Percentiles rank a stretch among this genome's conserved stretches.
These are phyloP conservation scores for Martiniozyma asiatica DNA, from an alignment of 1,139 yeast species.

Conservation along the genomic window DNA sequence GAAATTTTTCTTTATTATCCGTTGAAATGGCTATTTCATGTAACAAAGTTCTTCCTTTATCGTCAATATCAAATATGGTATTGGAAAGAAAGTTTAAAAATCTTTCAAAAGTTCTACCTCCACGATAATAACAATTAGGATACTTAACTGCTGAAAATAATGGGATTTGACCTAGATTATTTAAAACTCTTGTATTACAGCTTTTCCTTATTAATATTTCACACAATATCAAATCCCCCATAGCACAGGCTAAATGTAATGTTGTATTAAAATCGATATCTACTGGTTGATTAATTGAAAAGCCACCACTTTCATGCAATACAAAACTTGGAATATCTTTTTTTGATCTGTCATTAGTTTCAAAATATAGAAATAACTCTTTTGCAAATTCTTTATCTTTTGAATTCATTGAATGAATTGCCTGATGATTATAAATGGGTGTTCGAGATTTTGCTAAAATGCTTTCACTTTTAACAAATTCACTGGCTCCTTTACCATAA, in stretches of 20 bases:
- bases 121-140: conserved; percentile 36
- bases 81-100: conserved; percentile 35
- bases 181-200: conserved; percentile 31
- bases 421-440: too few relatives aligned
- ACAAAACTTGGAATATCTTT: conserved; percentile 19
- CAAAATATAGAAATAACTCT: conserved; percentile 22
- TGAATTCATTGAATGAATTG: not conserved
- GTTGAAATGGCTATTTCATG: conserved; percentile 74
- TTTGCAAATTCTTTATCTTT: conserved; percentile 15
- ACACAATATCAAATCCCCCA: conserved; percentile 41
- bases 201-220: conserved; percentile 31
- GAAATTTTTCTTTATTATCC: conserved; percentile 45
- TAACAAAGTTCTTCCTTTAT: conserved; percentile 54
- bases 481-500: conserved; percentile 8
- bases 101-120: conserved; percentile 32
- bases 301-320: conserved; percentile 23
- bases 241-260: conserved; percentile 54
- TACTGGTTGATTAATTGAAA: conserved; percentile 39
- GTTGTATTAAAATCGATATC: conserved; percentile 48
- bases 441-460: conserved; percentile 1
- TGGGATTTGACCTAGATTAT: conserved; percentile 44
- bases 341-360: conserved; percentile 20
- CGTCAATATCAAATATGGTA: conserved; percentile 45
- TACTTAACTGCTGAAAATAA: conserved; percentile 44
- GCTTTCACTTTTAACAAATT: conserved; percentile 2